phyloP scores from a whole-genome alignment of 2,329 filamentous ascomycete genomes.

The Mollisia scopiformis region DNA sequence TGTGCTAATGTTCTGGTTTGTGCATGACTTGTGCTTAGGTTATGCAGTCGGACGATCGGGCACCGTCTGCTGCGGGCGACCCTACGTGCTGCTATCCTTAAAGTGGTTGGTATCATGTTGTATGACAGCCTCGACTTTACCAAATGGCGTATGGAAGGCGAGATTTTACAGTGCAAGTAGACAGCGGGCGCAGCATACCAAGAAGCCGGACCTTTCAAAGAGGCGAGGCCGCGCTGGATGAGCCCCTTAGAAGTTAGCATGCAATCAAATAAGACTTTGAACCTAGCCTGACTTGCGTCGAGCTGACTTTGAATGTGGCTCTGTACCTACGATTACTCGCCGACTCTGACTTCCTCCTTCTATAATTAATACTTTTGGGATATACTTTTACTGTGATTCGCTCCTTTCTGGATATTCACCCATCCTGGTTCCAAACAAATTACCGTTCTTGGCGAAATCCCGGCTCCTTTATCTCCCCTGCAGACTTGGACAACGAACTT shows the following conservation, averaged over 20 bases:
- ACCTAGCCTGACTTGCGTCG: background rate
- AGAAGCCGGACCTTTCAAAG: background rate
- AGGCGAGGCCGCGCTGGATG: background rate
- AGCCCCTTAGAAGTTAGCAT: background rate
- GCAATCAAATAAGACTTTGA: background rate
- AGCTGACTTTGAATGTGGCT: background rate
- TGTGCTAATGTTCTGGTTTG: background rate
- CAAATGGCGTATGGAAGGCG: background rate
- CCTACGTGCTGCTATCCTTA: background rate
- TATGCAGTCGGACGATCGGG: background rate
- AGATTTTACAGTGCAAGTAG: too few species aligned
- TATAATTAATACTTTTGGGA: background rate
- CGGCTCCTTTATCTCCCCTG: background rate
- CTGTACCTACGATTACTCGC: background rate
- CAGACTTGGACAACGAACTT: background rate
- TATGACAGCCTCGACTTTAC: background rate
- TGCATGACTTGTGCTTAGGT: background rate
- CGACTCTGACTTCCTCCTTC: background rate
- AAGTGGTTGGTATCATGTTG: background rate
- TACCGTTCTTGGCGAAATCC: background rate
- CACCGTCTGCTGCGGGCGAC: background rate
- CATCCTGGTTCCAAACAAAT: background rate
- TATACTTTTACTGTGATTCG: background rate
- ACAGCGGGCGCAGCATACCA: background rate
- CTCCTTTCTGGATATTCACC: too few species aligned